Conservation (phyloP, 2,329 filamentous ascomycete genomes). For the Penicillium sp. region DNA sequence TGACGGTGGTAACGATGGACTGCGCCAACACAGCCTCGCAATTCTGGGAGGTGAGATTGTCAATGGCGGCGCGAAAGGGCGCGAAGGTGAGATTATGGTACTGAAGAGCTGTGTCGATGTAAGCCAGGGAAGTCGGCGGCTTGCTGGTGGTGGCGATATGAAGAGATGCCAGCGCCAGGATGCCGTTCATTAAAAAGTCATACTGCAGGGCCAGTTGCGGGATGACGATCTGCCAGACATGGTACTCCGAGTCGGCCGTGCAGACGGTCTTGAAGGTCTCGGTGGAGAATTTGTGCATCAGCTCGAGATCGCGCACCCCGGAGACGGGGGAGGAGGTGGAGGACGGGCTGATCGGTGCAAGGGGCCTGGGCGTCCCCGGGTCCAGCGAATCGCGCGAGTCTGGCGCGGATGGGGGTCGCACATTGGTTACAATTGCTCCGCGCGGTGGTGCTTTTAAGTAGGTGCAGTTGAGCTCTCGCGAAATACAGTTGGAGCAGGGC, state of each 20-base stretch:
- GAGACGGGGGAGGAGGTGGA: conserved; percentile 18
- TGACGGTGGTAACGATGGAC: conserved; percentile 37
- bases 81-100: conserved; percentile 37
- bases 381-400: background rate
- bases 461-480: conserved; percentile 35
- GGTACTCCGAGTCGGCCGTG: conserved; percentile 30
- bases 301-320: conserved; percentile 45
- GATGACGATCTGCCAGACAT: conserved; percentile 42
- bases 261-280: conserved; percentile 46
- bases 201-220: conserved; percentile 42
- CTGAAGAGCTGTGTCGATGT: conserved; percentile 37
- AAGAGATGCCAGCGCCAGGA: conserved; percentile 41
- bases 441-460: conserved; percentile 26
- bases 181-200: conserved; percentile 43
- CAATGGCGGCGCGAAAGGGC: conserved; percentile 35
- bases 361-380: conserved; percentile 7
- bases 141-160: conserved; percentile 38
- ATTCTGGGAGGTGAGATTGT: conserved; percentile 35
- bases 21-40: conserved; percentile 40
- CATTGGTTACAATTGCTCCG: background rate
- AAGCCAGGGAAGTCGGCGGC: conserved; percentile 30
- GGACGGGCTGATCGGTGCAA: conserved; percentile 18
- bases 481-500: conserved; percentile 40
- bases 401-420: background rate
- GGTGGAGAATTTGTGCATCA: conserved; percentile 54